phyloP scores from a whole-genome alignment of 805 yeast species.

The Monosporozyma servazzii region DNA sequence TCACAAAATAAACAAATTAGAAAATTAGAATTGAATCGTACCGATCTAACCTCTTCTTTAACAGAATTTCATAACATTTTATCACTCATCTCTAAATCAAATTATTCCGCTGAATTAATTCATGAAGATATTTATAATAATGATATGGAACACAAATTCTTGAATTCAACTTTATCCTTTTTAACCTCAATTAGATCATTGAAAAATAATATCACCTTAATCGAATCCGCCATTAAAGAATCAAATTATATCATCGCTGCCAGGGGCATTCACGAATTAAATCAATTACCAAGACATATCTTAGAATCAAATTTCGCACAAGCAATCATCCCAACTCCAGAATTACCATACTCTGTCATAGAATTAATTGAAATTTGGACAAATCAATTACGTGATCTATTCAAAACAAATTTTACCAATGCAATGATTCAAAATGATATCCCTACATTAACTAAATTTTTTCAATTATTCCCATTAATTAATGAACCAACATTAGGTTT shows the following conservation, averaged over 20 bases:
- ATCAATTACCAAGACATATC: conserved; percentile 44
- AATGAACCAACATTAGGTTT: conserved; percentile 65
- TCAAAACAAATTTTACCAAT: conserved; percentile 52
- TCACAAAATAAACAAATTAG: conserved; percentile 25
- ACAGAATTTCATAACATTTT: conserved; percentile 48
- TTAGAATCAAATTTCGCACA: conserved; percentile 66
- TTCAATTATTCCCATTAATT: conserved; percentile 80
- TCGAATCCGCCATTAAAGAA: conserved; percentile 56
- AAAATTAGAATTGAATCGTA: conserved; percentile 48
- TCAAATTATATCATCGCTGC: conserved; percentile 76
- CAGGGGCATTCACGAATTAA: conserved; percentile 45
- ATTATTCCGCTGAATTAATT: conserved; percentile 54
- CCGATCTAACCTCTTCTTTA: conserved; percentile 55
- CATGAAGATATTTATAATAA: conserved; percentile 60
- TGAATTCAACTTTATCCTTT: conserved; percentile 50
- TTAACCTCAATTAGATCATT: conserved; percentile 59
- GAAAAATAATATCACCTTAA: conserved; percentile 54
- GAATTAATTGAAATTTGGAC: conserved; percentile 51
- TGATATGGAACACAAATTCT: conserved; percentile 61
- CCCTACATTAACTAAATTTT: conserved; percentile 62
- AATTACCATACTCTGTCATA: conserved; percentile 71
- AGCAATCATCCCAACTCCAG: conserved; percentile 76
- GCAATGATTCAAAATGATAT: conserved; percentile 65
- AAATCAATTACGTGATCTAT: conserved; percentile 45
- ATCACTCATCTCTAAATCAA: conserved; percentile 48